Percentiles rank a stretch among this genome's conserved stretches.
These are phyloP conservation scores for Globisporangium mamillatum DNA, from an alignment of 352 stramenopile species.

Conservation along the genomic window DNA sequence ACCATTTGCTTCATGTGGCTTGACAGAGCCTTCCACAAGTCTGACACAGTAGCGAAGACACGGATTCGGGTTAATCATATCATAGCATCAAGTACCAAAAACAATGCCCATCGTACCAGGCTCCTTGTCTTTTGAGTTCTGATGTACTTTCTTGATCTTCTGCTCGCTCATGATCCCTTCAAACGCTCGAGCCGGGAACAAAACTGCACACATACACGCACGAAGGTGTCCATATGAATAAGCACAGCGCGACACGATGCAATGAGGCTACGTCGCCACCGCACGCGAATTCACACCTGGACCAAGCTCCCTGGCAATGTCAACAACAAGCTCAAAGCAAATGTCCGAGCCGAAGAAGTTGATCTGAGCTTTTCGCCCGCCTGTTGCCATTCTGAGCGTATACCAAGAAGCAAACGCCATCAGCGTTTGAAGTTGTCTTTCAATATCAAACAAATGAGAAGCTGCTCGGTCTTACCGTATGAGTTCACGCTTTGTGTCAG, in stretches of 20 bases:
- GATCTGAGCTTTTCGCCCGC: slow-evolving; percentile 68
- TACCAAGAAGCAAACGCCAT: neutral
- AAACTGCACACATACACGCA: slow-evolving; percentile 23
- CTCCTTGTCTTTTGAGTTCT: slow-evolving; percentile 70
- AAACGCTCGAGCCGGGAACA: slow-evolving; percentile 70
- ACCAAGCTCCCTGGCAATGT: slow-evolving; percentile 58
- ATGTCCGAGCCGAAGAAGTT: slow-evolving; percentile 74
- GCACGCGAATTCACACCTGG: slow-evolving; percentile 27
- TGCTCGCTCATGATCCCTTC: slow-evolving; percentile 82
- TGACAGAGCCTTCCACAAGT: slow-evolving; percentile 70
- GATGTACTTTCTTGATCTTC: slow-evolving; percentile 74
- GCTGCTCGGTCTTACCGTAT: slow-evolving; percentile 34
- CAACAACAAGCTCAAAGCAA: slow-evolving; percentile 71
- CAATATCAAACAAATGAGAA: neutral
- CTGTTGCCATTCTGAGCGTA: slow-evolving; percentile 52
- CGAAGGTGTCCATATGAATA: neutral
- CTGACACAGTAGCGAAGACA: slow-evolving; percentile 20
- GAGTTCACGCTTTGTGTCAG: slow-evolving; percentile 68
- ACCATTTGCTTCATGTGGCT: slow-evolving; percentile 57
- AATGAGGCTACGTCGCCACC: neutral
- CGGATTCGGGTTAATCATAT: neutral
- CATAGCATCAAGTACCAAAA: neutral
- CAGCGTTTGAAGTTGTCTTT: neutral
- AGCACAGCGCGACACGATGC: neutral
- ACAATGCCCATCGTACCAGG: slow-evolving; percentile 26